These are phyloP conservation scores for Bonia amplexicaulis DNA, from an alignment of 176 grass and related monocot genomes.

Conservation along the genomic window DNA sequence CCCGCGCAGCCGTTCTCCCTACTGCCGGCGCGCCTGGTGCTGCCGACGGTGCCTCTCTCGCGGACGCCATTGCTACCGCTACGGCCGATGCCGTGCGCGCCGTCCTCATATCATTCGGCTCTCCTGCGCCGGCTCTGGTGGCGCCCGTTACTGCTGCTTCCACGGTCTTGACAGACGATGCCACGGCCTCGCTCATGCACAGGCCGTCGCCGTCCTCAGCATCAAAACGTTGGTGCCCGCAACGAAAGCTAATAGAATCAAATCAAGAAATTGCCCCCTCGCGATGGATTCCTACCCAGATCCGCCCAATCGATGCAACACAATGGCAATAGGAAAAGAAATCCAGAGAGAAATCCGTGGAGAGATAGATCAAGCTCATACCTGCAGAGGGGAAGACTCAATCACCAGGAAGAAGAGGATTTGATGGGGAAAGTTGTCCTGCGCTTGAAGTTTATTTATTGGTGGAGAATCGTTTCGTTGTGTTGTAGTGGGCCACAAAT, in stretches of 20 bases:
- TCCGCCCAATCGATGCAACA: neutral
- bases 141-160: too few species aligned
- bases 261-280: neutral
- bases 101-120: too few species aligned
- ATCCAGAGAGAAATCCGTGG: neutral
- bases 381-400: slow-evolving; percentile 8
- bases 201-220: too few species aligned
- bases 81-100: too few species aligned
- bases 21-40: too few species aligned
- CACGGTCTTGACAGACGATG: neutral
- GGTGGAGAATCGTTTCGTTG: neutral
- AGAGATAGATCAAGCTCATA: slow-evolving; percentile 10
- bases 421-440: neutral
- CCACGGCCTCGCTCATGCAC: too few species aligned
- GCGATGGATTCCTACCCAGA: neutral
- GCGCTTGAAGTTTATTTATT: slow-evolving; percentile 8
- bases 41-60: neutral
- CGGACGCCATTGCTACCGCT: too few species aligned
- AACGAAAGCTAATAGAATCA: neutral
- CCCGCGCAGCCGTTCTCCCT: neutral
- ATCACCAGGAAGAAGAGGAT: slow-evolving; percentile 4
- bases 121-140: too few species aligned
- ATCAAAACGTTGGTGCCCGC: too few species aligned
- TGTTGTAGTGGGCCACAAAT: neutral
- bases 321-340: neutral